Base-by-base conservation (phyloP, 768 basidiomycete genomes). In the Rubroboletus pulcherrimus region DNA sequence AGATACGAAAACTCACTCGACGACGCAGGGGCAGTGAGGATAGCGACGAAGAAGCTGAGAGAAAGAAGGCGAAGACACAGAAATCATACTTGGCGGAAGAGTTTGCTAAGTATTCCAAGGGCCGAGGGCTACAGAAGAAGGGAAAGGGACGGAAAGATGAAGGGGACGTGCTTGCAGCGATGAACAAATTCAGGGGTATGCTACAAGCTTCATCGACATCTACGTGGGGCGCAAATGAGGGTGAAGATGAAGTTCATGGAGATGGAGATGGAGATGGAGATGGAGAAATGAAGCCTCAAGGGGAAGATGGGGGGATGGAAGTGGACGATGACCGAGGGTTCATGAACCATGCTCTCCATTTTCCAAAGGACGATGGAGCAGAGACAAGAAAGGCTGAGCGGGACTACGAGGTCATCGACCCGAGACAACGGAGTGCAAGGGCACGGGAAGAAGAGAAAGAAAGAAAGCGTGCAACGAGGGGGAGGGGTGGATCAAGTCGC, bases 331-430 rank as follows among this genome's bases (percentile, higher is more conserved):
- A 93, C 63, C 74, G 75, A 7, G 89, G 81, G 10, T 93, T 93
- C 71, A 75, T 93, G 72, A 75, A 71, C 5, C 91, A 93, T 66
- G 74, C 80, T 29, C 72, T 93, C 54, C 79, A 80, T 57, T 91
- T 93, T 73, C 84, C 89, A 10, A 91, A 91, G 71, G 90, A 85
- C 44, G 83, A 91, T 60, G 78, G 77, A 24, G 90, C 90, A 63
- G 91, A 93, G 71, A 79, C 78, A 24, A 68, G 69, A 57, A 91
- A 91, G 70, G 91, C 89, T 1, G 87, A 91, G 68, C 73, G 89
- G 51, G 91, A 93, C 54, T 93, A 92, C 64, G 91, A 93, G 72
- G 91, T 93, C 29, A 93, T 93, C 66, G 91, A 93, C 66, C 91
- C 91, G 0, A 74, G 91, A 55, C 80, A 81, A 46, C 73, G 91